Evolutionary conservation across 306 rosid genomes (phyloP), one percentile per base, ranked within the genome.

Genomic region (Ochetophila trinervis): DNA sequence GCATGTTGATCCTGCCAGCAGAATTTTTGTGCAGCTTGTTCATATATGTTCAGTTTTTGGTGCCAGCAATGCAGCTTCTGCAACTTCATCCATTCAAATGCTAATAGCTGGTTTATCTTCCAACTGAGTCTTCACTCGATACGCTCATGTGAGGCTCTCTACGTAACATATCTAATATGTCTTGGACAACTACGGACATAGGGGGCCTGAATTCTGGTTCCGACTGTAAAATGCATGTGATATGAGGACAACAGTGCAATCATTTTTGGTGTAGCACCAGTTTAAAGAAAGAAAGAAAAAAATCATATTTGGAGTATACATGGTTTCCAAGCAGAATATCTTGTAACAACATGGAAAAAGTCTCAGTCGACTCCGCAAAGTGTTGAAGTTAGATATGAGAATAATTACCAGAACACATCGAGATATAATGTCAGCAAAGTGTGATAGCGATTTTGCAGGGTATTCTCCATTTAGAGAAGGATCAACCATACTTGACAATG

Each of bases 171-270:
- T 86, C 88, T 35, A 81, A 64, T 8, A 94, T 75, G 79, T 94
- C 93, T 67, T 88, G 85, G 69, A 90, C 99, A 2, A 94, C 99
- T 69, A 83, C 94, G 19, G 99, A 90, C 95, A 88, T 88, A 30
- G 80, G 81, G 42, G 99, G 99, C 87, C 99, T 86, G 67, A 88
- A 90, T 81, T 90, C 96, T 24, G 96, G 97, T 76, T 85, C 86
- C 27, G 87, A 30, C 99, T 94, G 96, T 83, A 73, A 73, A 76
- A 42, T 48, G 48, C 17, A 65, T 36, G 53, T 5, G 7, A 58
- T n/a, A 63, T 77, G 52, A 53, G 70, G 53, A 64, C 45, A 65
- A 63, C 50, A 42, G 50, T 6, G 11, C 45, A 40, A 40, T 40
- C 12, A 40, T 40, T 40, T 40, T 2, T 2, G 16, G 30, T 53